Conservation (phyloP, 495 filamentous ascomycete species). For the Umbilicaria muhlenbergii region DNA sequence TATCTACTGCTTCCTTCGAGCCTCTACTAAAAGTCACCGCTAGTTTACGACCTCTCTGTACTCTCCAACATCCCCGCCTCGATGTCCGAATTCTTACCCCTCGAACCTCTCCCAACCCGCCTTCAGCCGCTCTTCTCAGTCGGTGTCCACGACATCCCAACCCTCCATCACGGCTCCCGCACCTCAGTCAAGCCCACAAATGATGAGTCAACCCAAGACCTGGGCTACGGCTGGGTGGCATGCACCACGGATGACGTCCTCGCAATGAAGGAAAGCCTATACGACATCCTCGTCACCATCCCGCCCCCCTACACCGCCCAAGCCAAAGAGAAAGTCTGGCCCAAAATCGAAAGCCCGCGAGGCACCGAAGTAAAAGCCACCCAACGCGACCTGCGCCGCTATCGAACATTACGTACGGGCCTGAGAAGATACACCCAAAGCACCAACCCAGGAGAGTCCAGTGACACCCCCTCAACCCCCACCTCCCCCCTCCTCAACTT, state of each 20-base stretch:
- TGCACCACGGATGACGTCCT: slow-evolving; percentile 92
- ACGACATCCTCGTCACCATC: slow-evolving; percentile 73
- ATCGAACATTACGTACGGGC: slow-evolving; percentile 50
- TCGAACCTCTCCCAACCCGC: slow-evolving; percentile 36
- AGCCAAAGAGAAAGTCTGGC: slow-evolving; percentile 47
- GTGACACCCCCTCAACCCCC: slow-evolving; percentile 13
- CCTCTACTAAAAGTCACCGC: neutral
- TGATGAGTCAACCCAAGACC: slow-evolving; percentile 22
- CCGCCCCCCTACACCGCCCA: slow-evolving; percentile 47
- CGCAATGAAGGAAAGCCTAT: slow-evolving; percentile 66
- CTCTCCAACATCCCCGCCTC: slow-evolving; percentile 61
- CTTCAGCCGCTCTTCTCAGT: slow-evolving; percentile 79
- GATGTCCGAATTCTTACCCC: slow-evolving; percentile 45
- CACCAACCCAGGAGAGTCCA: slow-evolving; percentile 6
- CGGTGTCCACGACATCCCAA: slow-evolving; percentile 80
- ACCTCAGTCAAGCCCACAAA: slow-evolving; percentile 7
- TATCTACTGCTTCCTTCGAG: slow-evolving; percentile 6
- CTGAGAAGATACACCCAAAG: slow-evolving; percentile 34
- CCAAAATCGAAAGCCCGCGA: slow-evolving; percentile 48
- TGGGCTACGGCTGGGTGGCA: slow-evolving; percentile 65
- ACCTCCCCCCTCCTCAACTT: slow-evolving; percentile 11
- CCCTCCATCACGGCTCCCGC: slow-evolving; percentile 36
- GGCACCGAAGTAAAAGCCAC: slow-evolving; percentile 63
- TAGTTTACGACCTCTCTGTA: slow-evolving; percentile 89
- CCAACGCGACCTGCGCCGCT: slow-evolving; percentile 76